Base-by-base conservation (phyloP, 164 flowering plant genomes). In the Liriodendron chinense region DNA sequence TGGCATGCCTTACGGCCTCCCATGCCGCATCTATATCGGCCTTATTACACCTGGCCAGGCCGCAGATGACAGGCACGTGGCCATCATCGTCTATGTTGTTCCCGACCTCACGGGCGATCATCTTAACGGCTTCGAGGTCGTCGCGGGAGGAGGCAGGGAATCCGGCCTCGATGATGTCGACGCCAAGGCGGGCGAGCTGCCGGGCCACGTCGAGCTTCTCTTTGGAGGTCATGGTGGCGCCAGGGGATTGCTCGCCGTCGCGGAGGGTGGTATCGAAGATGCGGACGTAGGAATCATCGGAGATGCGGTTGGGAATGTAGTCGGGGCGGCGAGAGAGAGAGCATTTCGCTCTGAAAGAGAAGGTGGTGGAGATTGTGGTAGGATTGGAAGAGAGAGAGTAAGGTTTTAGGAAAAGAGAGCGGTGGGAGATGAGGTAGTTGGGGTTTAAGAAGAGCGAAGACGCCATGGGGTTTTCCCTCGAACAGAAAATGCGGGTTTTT, bases 171-270 rank as follows among this genome's bases (percentile, higher is more conserved):
- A 96, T 96, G 1, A 96, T 87, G 78, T 96, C 99, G 9, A 94
- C 98, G 0, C 97, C 96, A 7, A 94, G 93, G 76, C 84, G 89
- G 2, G 99, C 88, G 5, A 96, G 89, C 86, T 93, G 96, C 16
- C 93, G 85, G 1, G 98, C 98, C n/a, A 96, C 84, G 77, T 93
- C 96, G 62, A 96, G 84, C 84, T 96, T 96, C 82, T 96, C 89
- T 70, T 92, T 89, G 73, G 89, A 83, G 47, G 98, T 91, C 87
- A 96, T 85, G 67, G 98, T 86, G 78, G 98, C 99, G 28, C 98
- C 99, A 1, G 98, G 99, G n/a, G 98, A 94, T 76, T 96, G 99
- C 73, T 96, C 98, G 26, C 99, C 98, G 65, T 94, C 99, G 50
- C 99, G 97, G 73, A 96, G 96, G 20, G 98, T 96, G 67, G 99